Evolutionary conservation across 2,329 filamentous ascomycete species (phyloP).

Genomic region (Fusarium devonianum): DNA sequence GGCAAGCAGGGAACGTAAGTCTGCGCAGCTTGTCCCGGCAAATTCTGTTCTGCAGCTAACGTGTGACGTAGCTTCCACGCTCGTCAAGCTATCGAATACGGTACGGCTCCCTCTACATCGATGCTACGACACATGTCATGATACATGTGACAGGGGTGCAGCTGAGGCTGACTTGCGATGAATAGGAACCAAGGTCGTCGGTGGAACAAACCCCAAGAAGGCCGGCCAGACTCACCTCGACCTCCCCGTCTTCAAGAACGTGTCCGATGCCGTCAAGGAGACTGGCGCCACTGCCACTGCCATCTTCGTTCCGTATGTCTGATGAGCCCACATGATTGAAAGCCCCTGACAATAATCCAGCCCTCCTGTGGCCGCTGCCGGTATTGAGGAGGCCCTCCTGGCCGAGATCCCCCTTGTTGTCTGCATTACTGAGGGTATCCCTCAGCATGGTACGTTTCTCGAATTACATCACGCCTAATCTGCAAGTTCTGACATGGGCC

Average conservation of each 20-base stretch:
- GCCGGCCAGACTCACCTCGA: slow-evolving; percentile 88
- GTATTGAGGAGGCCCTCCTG: slow-evolving; percentile 95
- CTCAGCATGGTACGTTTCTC: slow-evolving; percentile 80
- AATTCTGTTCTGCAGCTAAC: slow-evolving; percentile 14
- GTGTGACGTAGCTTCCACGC: slow-evolving; percentile 81
- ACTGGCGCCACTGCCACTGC: slow-evolving; percentile 91
- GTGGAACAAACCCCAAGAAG: slow-evolving; percentile 99
- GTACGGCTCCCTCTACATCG: slow-evolving; percentile 59
- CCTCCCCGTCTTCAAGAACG: slow-evolving; percentile 90
- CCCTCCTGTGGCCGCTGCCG: slow-evolving; percentile 87
- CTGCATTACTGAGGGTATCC: slow-evolving; percentile 97
- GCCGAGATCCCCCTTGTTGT: slow-evolving; percentile 95
- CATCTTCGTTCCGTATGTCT: slow-evolving; percentile 89
- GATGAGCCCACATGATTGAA: slow-evolving; percentile 8
- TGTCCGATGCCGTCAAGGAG: slow-evolving; percentile 86
- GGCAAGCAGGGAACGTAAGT: slow-evolving; percentile 94
- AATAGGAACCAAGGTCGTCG: slow-evolving; percentile 92
- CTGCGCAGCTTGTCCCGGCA: neutral
- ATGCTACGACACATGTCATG: slow-evolving; percentile 37
- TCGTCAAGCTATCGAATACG: slow-evolving; percentile 97
- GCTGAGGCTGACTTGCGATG: slow-evolving; percentile 36
- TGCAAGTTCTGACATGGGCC: slow-evolving; percentile 19
- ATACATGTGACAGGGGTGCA: slow-evolving; percentile 37
- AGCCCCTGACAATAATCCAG: slow-evolving; percentile 52
- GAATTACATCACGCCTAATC: slow-evolving; percentile 9